Percentiles rank a stretch among this genome's conserved stretches.
phyloP scores from a whole-genome alignment of 2,329 filamentous ascomycete genomes.

The Gaeumannomyces tritici region DNA sequence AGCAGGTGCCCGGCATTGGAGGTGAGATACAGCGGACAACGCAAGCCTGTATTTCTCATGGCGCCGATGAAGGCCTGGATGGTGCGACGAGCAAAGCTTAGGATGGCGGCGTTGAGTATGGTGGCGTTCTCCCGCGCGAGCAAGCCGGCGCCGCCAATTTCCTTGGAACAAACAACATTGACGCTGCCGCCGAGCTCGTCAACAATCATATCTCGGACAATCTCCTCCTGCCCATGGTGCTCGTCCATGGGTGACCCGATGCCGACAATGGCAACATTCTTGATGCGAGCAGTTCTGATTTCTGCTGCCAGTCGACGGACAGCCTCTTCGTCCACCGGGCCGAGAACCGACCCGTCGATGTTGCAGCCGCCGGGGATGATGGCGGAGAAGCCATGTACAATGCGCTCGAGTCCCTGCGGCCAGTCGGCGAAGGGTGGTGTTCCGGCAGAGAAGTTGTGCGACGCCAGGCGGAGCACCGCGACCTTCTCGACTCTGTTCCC shows the following conservation, averaged over 20 bases:
- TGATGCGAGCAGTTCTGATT: slow-evolving; percentile 32
- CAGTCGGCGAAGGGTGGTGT: slow-evolving; percentile 43
- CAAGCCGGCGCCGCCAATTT: slow-evolving; percentile 43
- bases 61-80: slow-evolving; percentile 46
- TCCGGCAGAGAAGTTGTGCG: slow-evolving; percentile 38
- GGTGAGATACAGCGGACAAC: slow-evolving; percentile 49
- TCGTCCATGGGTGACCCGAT: slow-evolving; percentile 45
- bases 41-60: slow-evolving; percentile 35
- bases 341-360: slow-evolving; percentile 38
- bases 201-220: slow-evolving; percentile 30
- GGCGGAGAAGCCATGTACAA: slow-evolving; percentile 35
- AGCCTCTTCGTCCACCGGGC: slow-evolving; percentile 30
- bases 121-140: slow-evolving; percentile 56
- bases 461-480: slow-evolving; percentile 44
- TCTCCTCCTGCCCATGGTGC: slow-evolving; percentile 34
- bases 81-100: slow-evolving; percentile 45
- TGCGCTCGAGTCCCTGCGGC: slow-evolving; percentile 35
- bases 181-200: slow-evolving; percentile 25
- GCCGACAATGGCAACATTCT: slow-evolving; percentile 35
- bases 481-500: slow-evolving; percentile 35
- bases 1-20: slow-evolving; percentile 56
- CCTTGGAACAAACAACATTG: slow-evolving; percentile 39
- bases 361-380: slow-evolving; percentile 40
- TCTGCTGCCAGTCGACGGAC: slow-evolving; percentile 27
- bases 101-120: slow-evolving; percentile 53